Conservation (phyloP, 495 filamentous ascomycete genomes). For the Penicillium canariense region DNA sequence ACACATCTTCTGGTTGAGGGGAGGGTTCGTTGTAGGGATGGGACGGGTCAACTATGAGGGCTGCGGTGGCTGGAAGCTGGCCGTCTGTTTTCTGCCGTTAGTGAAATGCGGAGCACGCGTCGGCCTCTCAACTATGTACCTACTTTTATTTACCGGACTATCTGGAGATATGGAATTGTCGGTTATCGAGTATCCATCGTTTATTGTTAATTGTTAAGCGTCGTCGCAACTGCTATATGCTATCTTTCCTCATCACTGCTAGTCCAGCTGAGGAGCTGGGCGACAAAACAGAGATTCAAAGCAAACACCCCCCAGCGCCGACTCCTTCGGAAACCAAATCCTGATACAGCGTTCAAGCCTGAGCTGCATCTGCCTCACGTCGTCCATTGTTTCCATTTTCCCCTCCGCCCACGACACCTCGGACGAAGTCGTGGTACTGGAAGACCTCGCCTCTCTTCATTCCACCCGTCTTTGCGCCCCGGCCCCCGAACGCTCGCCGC, state of each 20-base stretch:
- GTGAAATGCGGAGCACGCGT: conserved; percentile 20
- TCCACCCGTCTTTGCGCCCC: conserved; percentile 27
- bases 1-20: conserved; percentile 2
- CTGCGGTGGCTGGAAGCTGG: conserved; percentile 26
- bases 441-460: conserved; percentile 47
- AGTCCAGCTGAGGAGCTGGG: too few relatives aligned
- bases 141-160: too few relatives aligned
- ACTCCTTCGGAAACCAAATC: conserved; percentile 9
- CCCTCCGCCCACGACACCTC: conserved; percentile 39
- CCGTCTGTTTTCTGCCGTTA: conserved; percentile 26
- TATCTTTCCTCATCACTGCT: too few relatives aligned
- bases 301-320: conserved; percentile 13
- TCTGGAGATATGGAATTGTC: too few relatives aligned
- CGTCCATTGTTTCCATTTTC: conserved; percentile 33
- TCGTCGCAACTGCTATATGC: neutral
- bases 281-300: conserved; percentile 5
- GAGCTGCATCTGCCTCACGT: conserved; percentile 21
- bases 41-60: neutral
- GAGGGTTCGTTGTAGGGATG: conserved; percentile 1
- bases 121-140: neutral
- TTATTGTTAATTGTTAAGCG: too few relatives aligned
- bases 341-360: conserved; percentile 20
- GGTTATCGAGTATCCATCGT: too few relatives aligned
- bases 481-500: conserved; percentile 65
- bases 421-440: conserved; percentile 47